Evolutionary conservation across 805 yeast genomes (phyloP).

Genomic region (Myxozyma lipomycoides): DNA sequence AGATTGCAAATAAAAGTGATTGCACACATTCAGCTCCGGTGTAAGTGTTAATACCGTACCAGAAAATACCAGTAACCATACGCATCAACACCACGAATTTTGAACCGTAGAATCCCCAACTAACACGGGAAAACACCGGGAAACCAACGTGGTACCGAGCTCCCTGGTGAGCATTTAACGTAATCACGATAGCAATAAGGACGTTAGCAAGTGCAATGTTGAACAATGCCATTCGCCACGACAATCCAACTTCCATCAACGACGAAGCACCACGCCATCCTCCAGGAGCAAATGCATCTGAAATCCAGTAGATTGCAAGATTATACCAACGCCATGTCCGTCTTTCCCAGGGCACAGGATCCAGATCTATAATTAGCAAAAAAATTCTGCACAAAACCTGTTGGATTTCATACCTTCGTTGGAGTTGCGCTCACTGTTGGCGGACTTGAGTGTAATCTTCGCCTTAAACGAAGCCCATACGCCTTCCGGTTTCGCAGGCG

Average conservation of each 20-base stretch:
- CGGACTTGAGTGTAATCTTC: background rate
- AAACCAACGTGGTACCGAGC: conserved; percentile 50
- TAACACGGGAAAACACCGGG: conserved; percentile 43
- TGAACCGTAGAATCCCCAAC: conserved; percentile 48
- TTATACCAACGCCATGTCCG: conserved; percentile 48
- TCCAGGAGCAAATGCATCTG: conserved; percentile 35
- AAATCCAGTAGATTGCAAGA: conserved; percentile 33
- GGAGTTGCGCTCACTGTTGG: background rate
- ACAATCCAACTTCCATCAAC: conserved; percentile 43
- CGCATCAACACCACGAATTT: conserved; percentile 56
- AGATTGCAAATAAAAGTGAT: conserved; percentile 49
- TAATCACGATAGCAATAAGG: conserved; percentile 41
- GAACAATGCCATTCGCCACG: conserved; percentile 45
- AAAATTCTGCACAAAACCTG: conserved; percentile 54
- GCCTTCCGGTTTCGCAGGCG: background rate
- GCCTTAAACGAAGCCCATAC: background rate
- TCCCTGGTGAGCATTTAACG: conserved; percentile 47
- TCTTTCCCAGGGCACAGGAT: conserved; percentile 30
- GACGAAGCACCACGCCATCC: conserved; percentile 45
- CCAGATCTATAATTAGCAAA: conserved; percentile 34
- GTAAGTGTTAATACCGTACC: conserved; percentile 86
- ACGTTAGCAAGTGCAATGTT: conserved; percentile 42
- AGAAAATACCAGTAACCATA: conserved; percentile 79
- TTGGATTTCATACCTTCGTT: conserved; percentile 1
- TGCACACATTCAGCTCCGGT: conserved; percentile 79